These are phyloP conservation scores for Eleusine indica DNA, from an alignment of 176 grass and related monocot genomes.

Conservation along the genomic window DNA sequence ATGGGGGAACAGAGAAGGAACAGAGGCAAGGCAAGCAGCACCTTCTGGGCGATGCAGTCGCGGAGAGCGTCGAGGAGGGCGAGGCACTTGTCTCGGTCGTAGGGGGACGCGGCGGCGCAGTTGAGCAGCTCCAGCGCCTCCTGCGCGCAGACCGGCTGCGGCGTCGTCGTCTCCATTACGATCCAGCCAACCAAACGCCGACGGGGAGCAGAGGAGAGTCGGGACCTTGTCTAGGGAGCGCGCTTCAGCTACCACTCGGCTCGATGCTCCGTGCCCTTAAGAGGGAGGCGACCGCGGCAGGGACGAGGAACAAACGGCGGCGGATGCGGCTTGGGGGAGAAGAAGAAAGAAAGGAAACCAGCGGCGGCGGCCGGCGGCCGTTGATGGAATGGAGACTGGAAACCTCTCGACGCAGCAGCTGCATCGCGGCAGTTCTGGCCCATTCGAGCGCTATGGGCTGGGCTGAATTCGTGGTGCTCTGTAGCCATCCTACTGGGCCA, in stretches of 20 bases:
- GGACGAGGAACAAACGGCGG: background rate
- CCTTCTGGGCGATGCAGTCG: slow-evolving; percentile 79
- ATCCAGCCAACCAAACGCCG: slow-evolving; percentile 11
- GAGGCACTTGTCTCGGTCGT: slow-evolving; percentile 85
- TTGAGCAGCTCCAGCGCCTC: slow-evolving; percentile 92
- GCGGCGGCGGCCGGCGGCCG: slow-evolving; percentile 37
- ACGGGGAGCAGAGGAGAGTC: background rate
- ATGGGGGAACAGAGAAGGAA: background rate
- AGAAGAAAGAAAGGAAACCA: slow-evolving; percentile 54
- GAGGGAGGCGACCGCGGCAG: background rate
- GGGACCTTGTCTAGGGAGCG: background rate
- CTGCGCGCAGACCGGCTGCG: slow-evolving; percentile 54
- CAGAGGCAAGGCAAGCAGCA: background rate
- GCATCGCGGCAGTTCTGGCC: no score
- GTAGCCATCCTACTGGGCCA: background rate
- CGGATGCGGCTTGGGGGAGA: slow-evolving; percentile 43
- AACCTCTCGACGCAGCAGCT: slow-evolving; percentile 4
- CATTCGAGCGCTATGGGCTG: background rate
- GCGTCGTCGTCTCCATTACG: slow-evolving; percentile 14
- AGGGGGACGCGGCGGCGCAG: slow-evolving; percentile 60
- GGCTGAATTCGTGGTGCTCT: background rate
- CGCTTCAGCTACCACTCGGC: background rate
- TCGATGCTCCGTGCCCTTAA: background rate
- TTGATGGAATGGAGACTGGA: slow-evolving; percentile 20
- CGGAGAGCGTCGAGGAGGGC: slow-evolving; percentile 64